Evolutionary conservation across 2,329 filamentous ascomycete species (phyloP).

Genomic region (Colletotrichum sp.): DNA sequence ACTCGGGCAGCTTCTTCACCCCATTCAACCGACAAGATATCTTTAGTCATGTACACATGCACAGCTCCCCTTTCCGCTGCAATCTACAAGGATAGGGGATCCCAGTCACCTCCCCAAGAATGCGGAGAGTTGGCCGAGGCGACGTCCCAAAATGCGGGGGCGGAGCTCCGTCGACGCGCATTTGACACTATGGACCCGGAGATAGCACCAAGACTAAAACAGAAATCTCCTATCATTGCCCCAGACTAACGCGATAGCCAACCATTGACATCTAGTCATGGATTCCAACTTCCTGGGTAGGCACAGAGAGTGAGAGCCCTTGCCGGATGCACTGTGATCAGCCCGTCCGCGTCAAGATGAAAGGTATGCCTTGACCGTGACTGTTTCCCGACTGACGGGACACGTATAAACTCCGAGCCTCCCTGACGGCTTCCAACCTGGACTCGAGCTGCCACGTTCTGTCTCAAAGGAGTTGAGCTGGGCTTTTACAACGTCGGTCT

Average conservation of each 20-base stretch:
- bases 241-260: background rate
- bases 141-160: constrained; percentile 9
- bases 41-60: background rate
- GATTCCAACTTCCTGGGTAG: background rate
- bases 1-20: background rate
- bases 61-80: background rate
- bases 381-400: background rate
- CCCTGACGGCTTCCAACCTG: background rate
- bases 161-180: constrained; percentile 9
- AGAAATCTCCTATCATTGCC: background rate
- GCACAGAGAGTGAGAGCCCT: background rate
- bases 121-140: background rate
- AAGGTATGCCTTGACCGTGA: background rate
- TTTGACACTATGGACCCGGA: background rate
- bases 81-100: background rate
- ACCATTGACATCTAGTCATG: background rate
- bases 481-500: background rate
- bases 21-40: background rate
- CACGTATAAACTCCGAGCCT: background rate
- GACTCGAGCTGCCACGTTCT: background rate
- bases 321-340: background rate
- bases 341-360: background rate
- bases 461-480: background rate
- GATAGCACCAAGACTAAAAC: background rate
- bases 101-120: background rate